Percentiles rank a stretch among this genome's conserved stretches.
phyloP scores from a whole-genome alignment of 2,329 filamentous ascomycete species.

The Colletotrichum magnum region DNA sequence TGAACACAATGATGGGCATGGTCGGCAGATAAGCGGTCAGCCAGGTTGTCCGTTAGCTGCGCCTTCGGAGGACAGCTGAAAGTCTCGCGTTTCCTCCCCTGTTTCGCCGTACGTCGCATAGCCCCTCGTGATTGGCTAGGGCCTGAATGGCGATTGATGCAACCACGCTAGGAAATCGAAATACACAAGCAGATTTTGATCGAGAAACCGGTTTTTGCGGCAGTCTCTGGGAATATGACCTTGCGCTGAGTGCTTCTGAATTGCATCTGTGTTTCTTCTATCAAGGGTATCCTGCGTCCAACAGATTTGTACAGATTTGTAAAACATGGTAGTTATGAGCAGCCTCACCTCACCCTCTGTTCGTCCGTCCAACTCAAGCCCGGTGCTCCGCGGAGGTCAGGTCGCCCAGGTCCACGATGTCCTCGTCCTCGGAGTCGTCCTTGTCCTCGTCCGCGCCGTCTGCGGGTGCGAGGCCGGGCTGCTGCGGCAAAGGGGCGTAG shows the following conservation, averaged over 20 bases:
- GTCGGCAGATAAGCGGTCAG: no score
- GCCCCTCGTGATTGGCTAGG: no score
- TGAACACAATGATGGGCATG: no score
- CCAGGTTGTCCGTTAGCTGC: no score
- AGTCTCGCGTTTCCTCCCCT: no score
- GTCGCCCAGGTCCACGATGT: conserved; percentile 53
- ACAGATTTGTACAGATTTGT: neutral
- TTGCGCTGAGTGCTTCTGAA: neutral
- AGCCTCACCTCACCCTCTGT: neutral
- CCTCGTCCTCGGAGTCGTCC: conserved; percentile 49
- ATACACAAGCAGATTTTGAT: no score
- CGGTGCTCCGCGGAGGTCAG: conserved; percentile 32
- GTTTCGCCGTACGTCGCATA: no score
- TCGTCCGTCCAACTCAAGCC: neutral
- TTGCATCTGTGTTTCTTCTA: neutral
- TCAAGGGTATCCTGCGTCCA: conserved; percentile 19
- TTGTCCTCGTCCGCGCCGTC: conserved; percentile 41
- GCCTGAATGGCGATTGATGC: no score
- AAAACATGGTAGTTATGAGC: neutral
- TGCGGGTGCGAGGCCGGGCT: conserved; percentile 30
- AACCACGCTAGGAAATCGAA: no score
- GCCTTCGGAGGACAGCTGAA: no score
- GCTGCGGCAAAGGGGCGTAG: conserved; percentile 49
- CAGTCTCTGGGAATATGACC: no score
- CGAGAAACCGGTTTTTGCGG: no score